Conservation (phyloP, 2,329 filamentous ascomycete species). For the Penicillium glabrum region DNA sequence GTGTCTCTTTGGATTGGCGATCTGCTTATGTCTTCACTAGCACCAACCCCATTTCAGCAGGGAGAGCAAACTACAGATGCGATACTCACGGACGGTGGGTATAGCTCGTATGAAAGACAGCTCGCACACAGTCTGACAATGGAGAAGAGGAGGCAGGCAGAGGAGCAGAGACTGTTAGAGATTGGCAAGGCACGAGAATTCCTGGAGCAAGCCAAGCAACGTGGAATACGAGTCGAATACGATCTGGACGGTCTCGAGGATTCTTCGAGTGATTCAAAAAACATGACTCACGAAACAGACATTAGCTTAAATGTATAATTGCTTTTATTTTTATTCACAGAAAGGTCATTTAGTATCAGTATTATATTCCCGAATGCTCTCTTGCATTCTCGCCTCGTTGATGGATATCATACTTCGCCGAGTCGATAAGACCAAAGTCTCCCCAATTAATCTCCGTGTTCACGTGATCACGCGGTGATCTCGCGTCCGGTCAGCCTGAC, state of each 20-base stretch:
- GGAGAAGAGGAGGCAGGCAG: slow-evolving; percentile 34
- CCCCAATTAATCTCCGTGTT: background rate
- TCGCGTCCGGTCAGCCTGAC: slow-evolving; percentile 21
- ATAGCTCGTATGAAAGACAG: slow-evolving; percentile 28
- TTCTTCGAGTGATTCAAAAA: background rate
- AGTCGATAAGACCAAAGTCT: no score
- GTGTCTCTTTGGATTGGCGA: slow-evolving; percentile 74
- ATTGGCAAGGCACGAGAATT: slow-evolving; percentile 33
- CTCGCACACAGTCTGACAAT: slow-evolving; percentile 34
- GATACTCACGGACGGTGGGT: slow-evolving; percentile 1
- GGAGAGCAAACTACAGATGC: slow-evolving; percentile 14
- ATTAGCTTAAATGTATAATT: background rate
- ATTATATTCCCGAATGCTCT: no score
- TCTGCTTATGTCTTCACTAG: slow-evolving; percentile 47
- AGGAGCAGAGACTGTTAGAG: slow-evolving; percentile 33
- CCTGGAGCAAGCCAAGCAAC: slow-evolving; percentile 34
- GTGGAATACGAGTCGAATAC: slow-evolving; percentile 30
- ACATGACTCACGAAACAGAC: background rate
- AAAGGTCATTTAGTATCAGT: no score
- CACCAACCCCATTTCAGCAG: slow-evolving; percentile 16
- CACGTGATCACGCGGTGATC: slow-evolving; percentile 33
- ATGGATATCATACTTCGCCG: no score
- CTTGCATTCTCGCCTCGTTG: no score
- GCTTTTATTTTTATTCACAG: no score
- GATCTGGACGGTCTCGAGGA: slow-evolving; percentile 31